Conservation (phyloP, 208 protist species). For the Crithidia expoeki region DNA sequence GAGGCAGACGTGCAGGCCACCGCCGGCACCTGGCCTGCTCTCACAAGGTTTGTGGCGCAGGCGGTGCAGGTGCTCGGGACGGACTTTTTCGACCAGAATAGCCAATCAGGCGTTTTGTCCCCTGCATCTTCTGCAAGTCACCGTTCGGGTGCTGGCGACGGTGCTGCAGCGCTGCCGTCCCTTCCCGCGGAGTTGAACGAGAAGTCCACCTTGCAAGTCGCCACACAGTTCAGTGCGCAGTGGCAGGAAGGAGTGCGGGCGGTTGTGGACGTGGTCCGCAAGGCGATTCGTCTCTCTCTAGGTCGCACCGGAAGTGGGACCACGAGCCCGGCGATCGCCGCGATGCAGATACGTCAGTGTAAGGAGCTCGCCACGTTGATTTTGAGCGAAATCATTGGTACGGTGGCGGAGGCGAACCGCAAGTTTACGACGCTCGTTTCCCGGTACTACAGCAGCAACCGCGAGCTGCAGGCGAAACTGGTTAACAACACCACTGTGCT, state of each 20-base stretch:
- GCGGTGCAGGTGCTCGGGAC: constrained; percentile 41
- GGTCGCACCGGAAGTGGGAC: constrained; percentile 10
- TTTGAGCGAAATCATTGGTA: constrained; percentile 29
- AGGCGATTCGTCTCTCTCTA: constrained; percentile 24
- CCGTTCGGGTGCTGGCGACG: not conserved
- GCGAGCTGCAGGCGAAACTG: constrained; percentile 55
- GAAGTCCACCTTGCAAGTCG: constrained; percentile 28
- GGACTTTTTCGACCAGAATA: constrained; percentile 42
- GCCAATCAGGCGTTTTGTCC: not conserved
- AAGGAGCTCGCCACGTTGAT: constrained; percentile 33
- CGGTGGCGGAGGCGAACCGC: constrained; percentile 51
- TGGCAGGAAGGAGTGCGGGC: constrained; percentile 38
- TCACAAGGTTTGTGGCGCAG: constrained; percentile 40
- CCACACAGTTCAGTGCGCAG: constrained; percentile 41
- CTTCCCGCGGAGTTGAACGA: constrained; percentile 38
- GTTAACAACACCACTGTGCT: constrained; percentile 59
- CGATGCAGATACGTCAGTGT: constrained; percentile 23
- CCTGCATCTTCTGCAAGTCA: not conserved
- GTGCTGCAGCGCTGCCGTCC: not conserved
- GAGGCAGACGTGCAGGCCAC: constrained; percentile 35
- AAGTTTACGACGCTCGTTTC: constrained; percentile 41
- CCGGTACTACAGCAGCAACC: constrained; percentile 46
- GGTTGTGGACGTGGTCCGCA: constrained; percentile 24
- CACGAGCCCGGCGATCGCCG: not conserved
- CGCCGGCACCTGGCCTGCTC: constrained; percentile 24